A percentile compares a stretch with the other conserved stretches of the same genome.
Conservation (phyloP, 2,329 filamentous ascomycete genomes). For the Mycosphaerella arachidis region DNA sequence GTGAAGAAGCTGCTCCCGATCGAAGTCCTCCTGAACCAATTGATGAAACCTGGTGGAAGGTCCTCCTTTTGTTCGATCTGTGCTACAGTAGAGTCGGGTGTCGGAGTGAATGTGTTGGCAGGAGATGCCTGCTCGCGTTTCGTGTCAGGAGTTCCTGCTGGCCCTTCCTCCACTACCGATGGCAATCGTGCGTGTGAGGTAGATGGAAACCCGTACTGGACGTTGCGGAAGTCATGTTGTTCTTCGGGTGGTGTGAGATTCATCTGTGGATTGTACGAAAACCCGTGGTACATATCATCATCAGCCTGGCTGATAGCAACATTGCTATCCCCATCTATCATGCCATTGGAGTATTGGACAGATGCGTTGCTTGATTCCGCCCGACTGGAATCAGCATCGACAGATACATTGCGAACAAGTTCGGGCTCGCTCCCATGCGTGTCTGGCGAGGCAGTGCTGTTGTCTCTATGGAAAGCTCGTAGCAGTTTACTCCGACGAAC, state of each 20-base stretch:
- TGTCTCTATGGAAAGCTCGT: background rate
- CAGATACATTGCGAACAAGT: background rate
- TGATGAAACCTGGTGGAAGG: conserved; percentile 5
- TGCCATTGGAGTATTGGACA: background rate
- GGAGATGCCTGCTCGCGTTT: background rate
- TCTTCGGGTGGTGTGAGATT: background rate
- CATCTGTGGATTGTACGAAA: background rate
- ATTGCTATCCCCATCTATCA: background rate
- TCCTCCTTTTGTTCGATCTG: conserved; percentile 8
- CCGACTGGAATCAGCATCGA: background rate
- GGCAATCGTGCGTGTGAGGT: background rate
- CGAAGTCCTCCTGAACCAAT: background rate
- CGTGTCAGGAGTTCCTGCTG: background rate
- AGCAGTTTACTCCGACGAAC: background rate
- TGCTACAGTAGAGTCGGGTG: background rate
- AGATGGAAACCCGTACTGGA: background rate
- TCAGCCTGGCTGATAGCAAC: background rate
- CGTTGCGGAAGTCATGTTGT: background rate
- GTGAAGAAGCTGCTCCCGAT: conserved; percentile 3
- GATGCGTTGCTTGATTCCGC: background rate
- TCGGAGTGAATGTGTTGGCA: background rate
- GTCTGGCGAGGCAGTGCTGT: background rate
- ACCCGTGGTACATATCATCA: background rate
- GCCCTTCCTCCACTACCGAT: conserved; percentile 1
- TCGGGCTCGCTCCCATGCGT: background rate